Evolutionary conservation across 1,284 basidiomycete genomes (phyloP).

Genomic region (Bjerkandera adusta): DNA sequence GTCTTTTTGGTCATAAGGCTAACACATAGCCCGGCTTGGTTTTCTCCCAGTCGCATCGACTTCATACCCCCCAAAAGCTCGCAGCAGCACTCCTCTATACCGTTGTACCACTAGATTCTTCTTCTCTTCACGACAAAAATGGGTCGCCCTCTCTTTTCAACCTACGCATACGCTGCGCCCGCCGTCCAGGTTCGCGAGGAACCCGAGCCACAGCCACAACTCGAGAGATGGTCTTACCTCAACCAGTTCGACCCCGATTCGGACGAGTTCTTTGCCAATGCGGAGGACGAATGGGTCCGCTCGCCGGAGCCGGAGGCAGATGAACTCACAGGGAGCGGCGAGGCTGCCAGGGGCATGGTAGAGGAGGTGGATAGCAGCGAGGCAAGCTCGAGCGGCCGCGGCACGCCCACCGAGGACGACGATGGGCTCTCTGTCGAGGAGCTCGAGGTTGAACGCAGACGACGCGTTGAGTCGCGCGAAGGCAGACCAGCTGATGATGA

Average conservation of each 20-base stretch:
- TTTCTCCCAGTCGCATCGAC: no score
- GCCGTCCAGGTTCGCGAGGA: conserved; percentile 50
- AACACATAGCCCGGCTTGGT: no score
- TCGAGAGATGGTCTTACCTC: conserved; percentile 60
- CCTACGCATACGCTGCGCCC: conserved; percentile 39
- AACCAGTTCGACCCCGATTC: conserved; percentile 79
- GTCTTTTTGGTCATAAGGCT: no score
- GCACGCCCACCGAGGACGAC: conserved; percentile 37
- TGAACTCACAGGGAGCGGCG: conserved; percentile 11
- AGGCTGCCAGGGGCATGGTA: conserved; percentile 12
- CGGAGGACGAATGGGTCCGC: conserved; percentile 40
- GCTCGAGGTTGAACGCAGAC: conserved; percentile 24
- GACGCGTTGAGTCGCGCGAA: conserved; percentile 3
- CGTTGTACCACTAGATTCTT: conserved; percentile 17
- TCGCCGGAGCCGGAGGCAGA: conserved; percentile 26
- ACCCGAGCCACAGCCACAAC: conserved; percentile 42
- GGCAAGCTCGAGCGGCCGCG: conserved; percentile 29
- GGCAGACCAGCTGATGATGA: conserved; percentile 5
- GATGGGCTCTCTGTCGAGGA: conserved; percentile 45
- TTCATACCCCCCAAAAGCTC: conserved; percentile 29
- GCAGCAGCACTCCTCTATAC: conserved; percentile 25
- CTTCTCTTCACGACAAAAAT: conserved; percentile 32
- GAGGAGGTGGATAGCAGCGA: conserved; percentile 22
- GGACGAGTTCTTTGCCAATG: conserved; percentile 64
- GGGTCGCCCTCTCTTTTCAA: conserved; percentile 70